Evolutionary conservation across 768 basidiomycete genomes (phyloP).

Genomic region (Naganishia vishniacii): DNA sequence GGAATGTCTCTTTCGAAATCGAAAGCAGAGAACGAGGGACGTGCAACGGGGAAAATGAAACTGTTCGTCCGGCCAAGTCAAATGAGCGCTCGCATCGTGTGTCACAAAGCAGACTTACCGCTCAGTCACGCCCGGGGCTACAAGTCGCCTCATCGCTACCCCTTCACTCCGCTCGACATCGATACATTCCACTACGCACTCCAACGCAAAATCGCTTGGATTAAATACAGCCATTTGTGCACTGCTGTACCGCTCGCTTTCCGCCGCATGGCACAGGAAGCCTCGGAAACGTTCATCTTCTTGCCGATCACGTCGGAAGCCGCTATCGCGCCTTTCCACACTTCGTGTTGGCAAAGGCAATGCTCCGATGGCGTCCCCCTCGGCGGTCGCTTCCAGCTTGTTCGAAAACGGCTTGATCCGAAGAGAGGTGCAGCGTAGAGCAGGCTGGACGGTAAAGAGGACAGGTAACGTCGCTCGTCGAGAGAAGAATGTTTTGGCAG

Average conservation of each 20-base stretch:
- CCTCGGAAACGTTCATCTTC: constrained; percentile 1
- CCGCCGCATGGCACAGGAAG: not conserved
- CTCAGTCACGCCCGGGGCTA: constrained; percentile 82
- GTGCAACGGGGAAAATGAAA: constrained; percentile 54
- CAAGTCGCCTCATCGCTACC: constrained; percentile 52
- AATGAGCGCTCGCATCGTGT: too few relatives aligned
- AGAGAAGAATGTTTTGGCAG: constrained; percentile 70
- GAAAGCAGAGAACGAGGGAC: constrained; percentile 36
- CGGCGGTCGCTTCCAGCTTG: too few relatives aligned
- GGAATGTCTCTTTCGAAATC: constrained; percentile 5
- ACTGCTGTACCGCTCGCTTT: not conserved
- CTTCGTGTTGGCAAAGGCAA: not conserved
- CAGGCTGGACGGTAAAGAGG: constrained; percentile 88
- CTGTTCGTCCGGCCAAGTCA: too few relatives aligned
- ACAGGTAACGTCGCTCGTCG: constrained; percentile 84
- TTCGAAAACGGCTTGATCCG: not conserved
- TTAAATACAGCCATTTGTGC: constrained; percentile 7
- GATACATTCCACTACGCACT: constrained; percentile 5
- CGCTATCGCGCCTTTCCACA: not conserved
- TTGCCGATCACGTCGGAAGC: constrained; percentile 2
- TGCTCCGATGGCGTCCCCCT: not conserved
- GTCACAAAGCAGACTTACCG: constrained; percentile 61
- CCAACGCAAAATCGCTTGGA: constrained; percentile 20
- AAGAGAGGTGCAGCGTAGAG: constrained; percentile 53
- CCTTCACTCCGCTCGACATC: constrained; percentile 6